These are phyloP conservation scores for Alternaria sp. DNA, from an alignment of 2,329 filamentous ascomycete genomes.

Conservation along the genomic window DNA sequence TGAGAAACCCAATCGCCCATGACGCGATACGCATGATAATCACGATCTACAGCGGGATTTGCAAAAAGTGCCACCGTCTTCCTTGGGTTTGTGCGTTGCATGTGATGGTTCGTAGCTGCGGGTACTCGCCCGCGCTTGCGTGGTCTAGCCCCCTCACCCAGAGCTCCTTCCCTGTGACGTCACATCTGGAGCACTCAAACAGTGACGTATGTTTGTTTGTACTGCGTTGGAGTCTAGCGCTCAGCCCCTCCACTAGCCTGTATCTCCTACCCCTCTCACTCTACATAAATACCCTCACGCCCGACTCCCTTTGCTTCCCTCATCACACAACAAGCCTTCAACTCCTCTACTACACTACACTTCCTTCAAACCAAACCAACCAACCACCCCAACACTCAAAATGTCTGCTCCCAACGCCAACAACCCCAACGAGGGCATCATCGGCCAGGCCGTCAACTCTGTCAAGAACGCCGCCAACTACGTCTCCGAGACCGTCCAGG, in stretches of 20 bases:
- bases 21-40: conserved; percentile 24
- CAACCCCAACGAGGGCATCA: conserved; percentile 55
- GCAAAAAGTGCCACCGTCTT: conserved; percentile 13
- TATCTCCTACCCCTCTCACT: conserved; percentile 9
- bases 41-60: conserved; percentile 26
- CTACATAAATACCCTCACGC: conserved; percentile 28
- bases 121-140: conserved; percentile 1
- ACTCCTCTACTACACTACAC: conserved; percentile 7
- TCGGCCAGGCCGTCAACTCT: conserved; percentile 53
- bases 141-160: conserved; percentile 15
- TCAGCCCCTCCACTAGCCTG: conserved; percentile 10
- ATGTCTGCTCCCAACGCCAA: conserved; percentile 58
- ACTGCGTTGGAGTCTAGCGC: conserved; percentile 2
- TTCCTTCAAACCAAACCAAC: conserved; percentile 11
- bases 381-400: conserved; percentile 38
- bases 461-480: conserved; percentile 71
- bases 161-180: conserved; percentile 10
- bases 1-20: conserved; percentile 9
- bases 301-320: conserved; percentile 15
- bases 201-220: conserved; percentile 14
- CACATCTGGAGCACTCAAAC: background rate
- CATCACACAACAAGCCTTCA: conserved; percentile 27
- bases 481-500: conserved; percentile 71
- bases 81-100: conserved; percentile 14
- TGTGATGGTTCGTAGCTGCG: conserved; percentile 12